These are phyloP conservation scores for Penstemon newberryi DNA, from an alignment of 257 asterid genomes.

Conservation along the genomic window DNA sequence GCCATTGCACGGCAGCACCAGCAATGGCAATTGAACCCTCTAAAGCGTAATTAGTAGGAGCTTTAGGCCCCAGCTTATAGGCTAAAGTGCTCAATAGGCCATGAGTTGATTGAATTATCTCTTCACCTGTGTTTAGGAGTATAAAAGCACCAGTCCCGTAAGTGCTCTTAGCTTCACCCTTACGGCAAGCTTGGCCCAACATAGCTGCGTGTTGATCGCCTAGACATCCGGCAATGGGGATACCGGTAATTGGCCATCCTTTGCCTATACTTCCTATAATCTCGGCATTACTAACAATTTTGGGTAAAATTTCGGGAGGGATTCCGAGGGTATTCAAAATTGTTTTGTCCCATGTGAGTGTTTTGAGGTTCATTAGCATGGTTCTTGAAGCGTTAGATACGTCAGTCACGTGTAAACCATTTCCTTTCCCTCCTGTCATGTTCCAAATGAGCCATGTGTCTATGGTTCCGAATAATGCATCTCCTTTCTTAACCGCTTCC, in stretches of 20 bases:
- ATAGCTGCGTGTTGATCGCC: conserved; percentile 98
- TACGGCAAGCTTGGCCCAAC: conserved; percentile 86
- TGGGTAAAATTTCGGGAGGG: conserved; percentile 58
- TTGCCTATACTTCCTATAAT: conserved; percentile 59
- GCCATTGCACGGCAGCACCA: conserved; percentile 99
- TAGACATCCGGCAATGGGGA: conserved; percentile 87
- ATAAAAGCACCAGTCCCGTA: conserved; percentile 95
- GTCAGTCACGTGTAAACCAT: conserved; percentile 81
- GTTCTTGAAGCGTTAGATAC: conserved; percentile 92
- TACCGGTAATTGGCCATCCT: conserved; percentile 80
- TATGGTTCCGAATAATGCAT: conserved; percentile 85
- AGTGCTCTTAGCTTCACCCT: conserved; percentile 95
- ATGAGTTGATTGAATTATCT: conserved; percentile 55
- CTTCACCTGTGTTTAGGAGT: conserved; percentile 78
- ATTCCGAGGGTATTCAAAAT: conserved; percentile 54
- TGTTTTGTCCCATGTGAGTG: conserved; percentile 77
- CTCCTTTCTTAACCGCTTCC: conserved; percentile 64
- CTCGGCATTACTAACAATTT: conserved; percentile 77
- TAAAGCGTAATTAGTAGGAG: conserved; percentile 78
- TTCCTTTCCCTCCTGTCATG: conserved; percentile 72
- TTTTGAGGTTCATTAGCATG: conserved; percentile 85
- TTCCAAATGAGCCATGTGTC: conserved; percentile 98
- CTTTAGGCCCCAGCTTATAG: conserved; percentile 81
- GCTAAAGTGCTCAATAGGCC: conserved; percentile 87
- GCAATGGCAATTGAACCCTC: conserved; percentile 99